These are phyloP conservation scores for Wickerhamomyces silvicola DNA, from an alignment of 805 yeast genomes.

Conservation along the genomic window DNA sequence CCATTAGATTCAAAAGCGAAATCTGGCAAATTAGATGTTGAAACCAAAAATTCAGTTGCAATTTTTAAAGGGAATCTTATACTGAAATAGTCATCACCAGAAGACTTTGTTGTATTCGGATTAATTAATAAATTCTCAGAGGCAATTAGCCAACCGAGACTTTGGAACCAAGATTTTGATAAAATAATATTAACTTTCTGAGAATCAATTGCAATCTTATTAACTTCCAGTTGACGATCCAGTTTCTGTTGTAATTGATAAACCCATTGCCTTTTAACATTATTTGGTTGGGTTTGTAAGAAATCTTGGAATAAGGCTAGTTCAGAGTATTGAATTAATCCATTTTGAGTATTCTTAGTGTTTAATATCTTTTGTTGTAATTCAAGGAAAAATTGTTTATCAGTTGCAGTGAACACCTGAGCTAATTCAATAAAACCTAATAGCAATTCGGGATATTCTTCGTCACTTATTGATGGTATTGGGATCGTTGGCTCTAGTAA, in stretches of 20 bases:
- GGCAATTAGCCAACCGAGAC: slow-evolving; percentile 20
- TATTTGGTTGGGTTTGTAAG: slow-evolving; percentile 11
- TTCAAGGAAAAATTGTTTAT: slow-evolving; percentile 17
- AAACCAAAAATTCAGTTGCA: slow-evolving; percentile 13
- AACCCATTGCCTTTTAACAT: slow-evolving; percentile 17
- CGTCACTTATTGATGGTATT: slow-evolving; percentile 17
- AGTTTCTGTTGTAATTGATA: slow-evolving; percentile 16
- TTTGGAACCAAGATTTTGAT: slow-evolving; percentile 20
- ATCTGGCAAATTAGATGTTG: slow-evolving; percentile 14
- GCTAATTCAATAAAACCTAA: slow-evolving; percentile 19
- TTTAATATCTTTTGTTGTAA: slow-evolving; percentile 14
- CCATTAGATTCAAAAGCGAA: slow-evolving; percentile 21
- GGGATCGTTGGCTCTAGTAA: slow-evolving; percentile 18
- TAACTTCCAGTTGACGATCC: slow-evolving; percentile 6
- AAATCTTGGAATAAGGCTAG: slow-evolving; percentile 12
- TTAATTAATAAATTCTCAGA: slow-evolving; percentile 15
- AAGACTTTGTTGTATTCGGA: slow-evolving; percentile 5
- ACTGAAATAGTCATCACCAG: slow-evolving; percentile 15
- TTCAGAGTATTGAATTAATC: slow-evolving; percentile 4
- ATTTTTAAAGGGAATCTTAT: slow-evolving; percentile 17
- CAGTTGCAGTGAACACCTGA: slow-evolving; percentile 18
- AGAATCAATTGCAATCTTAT: slow-evolving; percentile 12
- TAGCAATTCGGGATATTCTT: slow-evolving; percentile 19
- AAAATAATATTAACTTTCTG: slow-evolving; percentile 18
- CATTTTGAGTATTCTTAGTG: slow-evolving; percentile 1